Evolutionary conservation across 768 basidiomycete genomes (phyloP), one percentile per base, ranked within the genome.

Genomic region (Rhizopogon roseolus): DNA sequence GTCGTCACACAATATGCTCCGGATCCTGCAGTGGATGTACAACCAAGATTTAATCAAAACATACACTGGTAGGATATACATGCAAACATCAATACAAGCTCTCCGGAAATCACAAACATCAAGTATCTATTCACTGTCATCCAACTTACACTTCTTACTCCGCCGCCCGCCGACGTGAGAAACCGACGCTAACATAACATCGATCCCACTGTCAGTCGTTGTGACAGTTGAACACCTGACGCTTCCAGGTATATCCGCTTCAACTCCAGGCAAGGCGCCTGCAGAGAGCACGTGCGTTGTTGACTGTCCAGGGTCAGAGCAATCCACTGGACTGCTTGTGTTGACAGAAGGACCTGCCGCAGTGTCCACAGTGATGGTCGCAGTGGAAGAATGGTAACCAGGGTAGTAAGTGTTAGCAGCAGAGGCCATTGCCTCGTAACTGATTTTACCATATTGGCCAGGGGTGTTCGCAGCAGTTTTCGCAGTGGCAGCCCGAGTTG

Each of bases 71-170:
- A 44, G n/a, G 28, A 19, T 22, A 41, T 22, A 5, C 40, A 41
- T 22, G 2, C 40, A 41, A 19, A 41, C 10, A 44, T 9, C n/a
- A 17, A 14, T 36, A 36, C 10, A 17, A 29, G 6, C 29, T 29
- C 28, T n/a, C 5, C 43, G n/a, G 3, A 17, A 45, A 6, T 29
- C 17, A 29, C 6, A 6, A 32, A 32, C 17, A 11, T 44, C 8
- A 27, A 5, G 16, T 5, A 10, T 34, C 45, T 54, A 52, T 13
- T 56, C 53, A 16, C 50, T 52, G 2, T 53, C 58, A 4, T 48
- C 53, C 50, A 68, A 10, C 43, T 56, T 68, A 27, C 66, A 65
- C 50, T 62, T 66, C 52, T 53, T 69, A 34, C n/a, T n/a, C 13
- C 13, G 39, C 11, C 19, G 51, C 44, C 49, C 50, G 43, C 56